Percentiles rank a stretch among this genome's conserved stretches.
Evolutionary conservation across 1,139 yeast genomes (phyloP).

Genomic region (Arxiozyma slooffiae): DNA sequence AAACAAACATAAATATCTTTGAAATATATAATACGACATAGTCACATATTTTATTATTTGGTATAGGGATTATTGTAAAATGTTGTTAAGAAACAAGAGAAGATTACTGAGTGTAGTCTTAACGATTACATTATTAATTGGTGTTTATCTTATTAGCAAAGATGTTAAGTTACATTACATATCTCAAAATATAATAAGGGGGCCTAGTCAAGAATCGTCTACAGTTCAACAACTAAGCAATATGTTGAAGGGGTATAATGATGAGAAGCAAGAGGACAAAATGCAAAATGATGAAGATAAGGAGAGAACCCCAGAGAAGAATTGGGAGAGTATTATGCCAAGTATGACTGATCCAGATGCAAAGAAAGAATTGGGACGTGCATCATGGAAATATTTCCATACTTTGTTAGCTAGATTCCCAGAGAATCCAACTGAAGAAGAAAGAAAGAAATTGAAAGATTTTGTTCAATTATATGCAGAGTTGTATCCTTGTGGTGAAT

Average conservation of each 20-base stretch:
- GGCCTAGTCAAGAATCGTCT: neutral
- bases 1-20: neutral
- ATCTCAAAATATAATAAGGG: neutral
- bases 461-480: conserved; percentile 57
- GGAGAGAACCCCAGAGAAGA: neutral
- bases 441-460: conserved; percentile 49
- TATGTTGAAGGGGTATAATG: neutral
- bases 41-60: too few relatives aligned
- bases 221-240: neutral
- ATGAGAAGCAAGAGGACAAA: neutral
- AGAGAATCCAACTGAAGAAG: conserved; percentile 57
- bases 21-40: too few relatives aligned
- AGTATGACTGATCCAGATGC: conserved; percentile 61
- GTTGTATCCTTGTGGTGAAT: conserved; percentile 88
- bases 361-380: conserved; percentile 49
- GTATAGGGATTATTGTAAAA: neutral
- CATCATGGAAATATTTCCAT: conserved; percentile 87
- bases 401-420: conserved; percentile 89
- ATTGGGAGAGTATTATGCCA: conserved; percentile 50
- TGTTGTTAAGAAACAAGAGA: conserved; percentile 7
- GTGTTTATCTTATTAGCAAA: neutral
- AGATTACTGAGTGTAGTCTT: conserved; percentile 2
- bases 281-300: neutral
- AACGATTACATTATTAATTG: neutral
- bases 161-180: neutral